Base-by-base conservation (phyloP, 1,284 basidiomycete genomes). In the Heliocybe sulcata region DNA sequence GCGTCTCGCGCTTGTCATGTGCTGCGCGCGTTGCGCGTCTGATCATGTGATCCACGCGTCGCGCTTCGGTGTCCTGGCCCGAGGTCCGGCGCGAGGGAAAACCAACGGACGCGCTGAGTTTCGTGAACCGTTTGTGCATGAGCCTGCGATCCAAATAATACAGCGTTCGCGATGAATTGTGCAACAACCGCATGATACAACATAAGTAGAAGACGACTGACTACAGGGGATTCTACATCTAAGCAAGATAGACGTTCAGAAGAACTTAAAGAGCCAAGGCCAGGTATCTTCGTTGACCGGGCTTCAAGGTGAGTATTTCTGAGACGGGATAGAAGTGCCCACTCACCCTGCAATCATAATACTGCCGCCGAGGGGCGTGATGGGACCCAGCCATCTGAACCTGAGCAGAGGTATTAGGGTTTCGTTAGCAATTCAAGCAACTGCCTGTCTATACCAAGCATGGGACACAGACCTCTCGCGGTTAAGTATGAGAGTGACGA, bases 331-430 rank as follows among this genome's bases (percentile, higher is more conserved):
- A 49, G 8, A 4, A 26, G 3, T 3, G 45, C 45, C 26, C 50
- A 68, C 85, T 75, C 65, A 92, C 88, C 90, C 90, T 53, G 82
- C 81, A 63, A 92, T 90, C 85, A 91, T 87, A 1, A 81, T 60
- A 23, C 80, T 58, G 1, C 85, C 90, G 2, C 90, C 90, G 19
- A 92, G 59, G 0, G 90, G 91, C 12, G 90, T 92, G 48, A 90
- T 67, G 2, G 88, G 89, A 0, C 89, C 90, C 47, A 92, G 64
- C 56, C 81, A 75, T 63, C 71, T 82, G 59, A 82, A 69, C 45
- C 84, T 87, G 59, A 54, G n/a, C n/a, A n/a, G n/a, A n/a, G n/a
- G n/a, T n/a, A n/a, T n/a, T n/a, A n/a, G n/a, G n/a, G n/a, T n/a
- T n/a, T n/a, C n/a, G n/a, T n/a, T n/a, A n/a, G n/a, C n/a, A n/a